Base-by-base conservation (phyloP, 345 rosid species). In the Melastoma malabathricum region DNA sequence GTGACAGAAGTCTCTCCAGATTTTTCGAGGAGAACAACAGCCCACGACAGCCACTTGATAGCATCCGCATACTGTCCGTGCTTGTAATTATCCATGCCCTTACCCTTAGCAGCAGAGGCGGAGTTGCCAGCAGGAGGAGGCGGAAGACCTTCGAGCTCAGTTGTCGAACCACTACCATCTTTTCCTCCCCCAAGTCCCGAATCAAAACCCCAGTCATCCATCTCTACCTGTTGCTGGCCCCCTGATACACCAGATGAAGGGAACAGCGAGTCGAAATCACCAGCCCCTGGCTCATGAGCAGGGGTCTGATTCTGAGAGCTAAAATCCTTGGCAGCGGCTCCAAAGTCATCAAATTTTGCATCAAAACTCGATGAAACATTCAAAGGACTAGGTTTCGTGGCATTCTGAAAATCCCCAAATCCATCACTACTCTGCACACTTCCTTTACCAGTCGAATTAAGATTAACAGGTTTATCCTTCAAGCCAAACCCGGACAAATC, bases 11-110 rank as follows among this genome's bases (percentile, higher is more conserved):
- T 50, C 59, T 82, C 93, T 14, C 83, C 81, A 51, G 79, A 56
- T 70, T 76, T 87, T 66, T 79, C 89, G 66, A 82, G 65, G 59
- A 92, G 96, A 61, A 92, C 51, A 31, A 84, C 84, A 48, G 98
- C 95, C 98, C 98, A 92, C 0, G 96, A 92, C 52, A 92, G 64
- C 98, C 98, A 92, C 75, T 92, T 92, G 61, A 87, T 92, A 41
- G 96, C 98, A 65, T 92, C 96, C 16, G 93, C 96, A 62, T 82
- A 84, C 63, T 92, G 98, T 29, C 96, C 98, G 46, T 85, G 87
- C 64, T 82, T 84, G 72, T 87, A 79, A 58, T 79, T 79, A 60
- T 92, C 93, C 59, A 80, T 61, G 19, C 96, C 98, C 72, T 92
- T 92, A 62, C 51, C 72, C 86, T 77, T 92, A 39, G 98, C 98